Conservation (phyloP, 306 rosid genomes). For the Fagus crenata region DNA sequence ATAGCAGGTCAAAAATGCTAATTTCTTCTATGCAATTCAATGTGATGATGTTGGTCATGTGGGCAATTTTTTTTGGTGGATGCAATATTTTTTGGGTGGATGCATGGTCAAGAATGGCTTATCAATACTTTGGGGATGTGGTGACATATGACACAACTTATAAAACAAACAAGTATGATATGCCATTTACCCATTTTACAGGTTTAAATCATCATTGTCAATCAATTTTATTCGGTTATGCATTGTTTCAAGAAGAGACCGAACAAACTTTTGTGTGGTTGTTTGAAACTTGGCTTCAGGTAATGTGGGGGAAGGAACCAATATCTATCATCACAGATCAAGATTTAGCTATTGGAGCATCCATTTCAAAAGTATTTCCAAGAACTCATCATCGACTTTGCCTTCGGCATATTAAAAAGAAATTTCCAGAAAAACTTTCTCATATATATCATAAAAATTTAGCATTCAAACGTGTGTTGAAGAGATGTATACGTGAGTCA, state of each 20-base stretch:
- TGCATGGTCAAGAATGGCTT: background rate
- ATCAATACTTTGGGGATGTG: conserved; percentile 11
- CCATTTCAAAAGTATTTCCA: background rate
- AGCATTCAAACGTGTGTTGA: background rate
- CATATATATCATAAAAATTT: background rate
- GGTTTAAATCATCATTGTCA: background rate
- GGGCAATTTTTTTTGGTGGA: background rate
- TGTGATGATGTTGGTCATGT: background rate
- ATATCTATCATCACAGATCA: background rate
- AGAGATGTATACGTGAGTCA: background rate
- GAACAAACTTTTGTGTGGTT: background rate
- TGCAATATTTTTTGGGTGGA: conserved; percentile 7
- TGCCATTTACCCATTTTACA: background rate
- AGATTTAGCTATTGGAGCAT: background rate
- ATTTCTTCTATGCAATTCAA: too few relatives aligned
- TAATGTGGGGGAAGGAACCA: background rate
- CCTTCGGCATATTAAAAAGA: background rate
- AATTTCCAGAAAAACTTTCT: background rate
- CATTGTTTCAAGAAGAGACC: conserved; percentile 10
- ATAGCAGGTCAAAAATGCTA: too few relatives aligned
- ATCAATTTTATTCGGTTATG: conserved; percentile 4
- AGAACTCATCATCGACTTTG: background rate
- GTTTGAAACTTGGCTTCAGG: background rate
- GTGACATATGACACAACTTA: conserved; percentile 7
- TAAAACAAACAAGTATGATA: conserved; percentile 4